Conservation (phyloP, 2,329 filamentous ascomycete species). For the Ilyonectria robusta region DNA sequence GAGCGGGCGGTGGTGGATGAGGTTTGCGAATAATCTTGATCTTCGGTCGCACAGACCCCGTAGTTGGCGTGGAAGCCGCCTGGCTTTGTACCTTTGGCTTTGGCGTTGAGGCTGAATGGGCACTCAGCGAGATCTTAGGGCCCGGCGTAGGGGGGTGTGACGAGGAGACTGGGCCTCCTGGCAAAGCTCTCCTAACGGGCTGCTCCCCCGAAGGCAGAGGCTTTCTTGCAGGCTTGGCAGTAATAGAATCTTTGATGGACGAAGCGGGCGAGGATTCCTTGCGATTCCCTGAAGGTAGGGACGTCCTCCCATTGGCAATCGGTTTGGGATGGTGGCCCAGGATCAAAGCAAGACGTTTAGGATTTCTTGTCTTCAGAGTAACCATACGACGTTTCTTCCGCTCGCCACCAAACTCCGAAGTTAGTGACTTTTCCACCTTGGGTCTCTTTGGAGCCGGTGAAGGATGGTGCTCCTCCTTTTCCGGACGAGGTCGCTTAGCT, state of each 20-base stretch:
- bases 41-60: constrained; percentile 49
- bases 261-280: constrained; percentile 44
- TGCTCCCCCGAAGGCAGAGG: constrained; percentile 52
- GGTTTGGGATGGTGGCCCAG: constrained; percentile 49
- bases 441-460: constrained; percentile 56
- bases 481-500: constrained; percentile 55
- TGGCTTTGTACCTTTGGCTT: constrained; percentile 45
- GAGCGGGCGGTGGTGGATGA: constrained; percentile 45
- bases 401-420: constrained; percentile 38
- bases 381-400: constrained; percentile 55
- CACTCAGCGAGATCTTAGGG: constrained; percentile 47
- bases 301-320: constrained; percentile 46
- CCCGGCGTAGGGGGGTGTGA: constrained; percentile 42
- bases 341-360: constrained; percentile 53
- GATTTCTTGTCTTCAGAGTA: constrained; percentile 54
- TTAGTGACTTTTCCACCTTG: constrained; percentile 53
- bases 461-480: constrained; percentile 52
- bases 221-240: constrained; percentile 54
- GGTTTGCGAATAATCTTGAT: constrained; percentile 57
- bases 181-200: constrained; percentile 50
- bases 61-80: constrained; percentile 42
- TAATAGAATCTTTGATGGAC: constrained; percentile 49
- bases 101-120: constrained; percentile 38
- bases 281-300: constrained; percentile 50
- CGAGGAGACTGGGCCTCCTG: constrained; percentile 45